Conservation (phyloP, 2,329 filamentous ascomycete species). For the Thielaviopsis ethacetica region DNA sequence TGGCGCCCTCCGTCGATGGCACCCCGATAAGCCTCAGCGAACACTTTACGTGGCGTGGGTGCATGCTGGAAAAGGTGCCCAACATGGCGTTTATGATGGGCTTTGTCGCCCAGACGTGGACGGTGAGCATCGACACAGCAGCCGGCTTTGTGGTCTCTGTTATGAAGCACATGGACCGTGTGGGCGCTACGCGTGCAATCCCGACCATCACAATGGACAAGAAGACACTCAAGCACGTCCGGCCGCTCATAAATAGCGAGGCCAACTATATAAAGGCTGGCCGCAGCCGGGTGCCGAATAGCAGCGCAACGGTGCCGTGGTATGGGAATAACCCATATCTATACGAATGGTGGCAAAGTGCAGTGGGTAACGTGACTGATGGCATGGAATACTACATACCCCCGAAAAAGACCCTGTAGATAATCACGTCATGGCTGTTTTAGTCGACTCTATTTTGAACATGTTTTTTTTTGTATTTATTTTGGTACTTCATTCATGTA, state of each 20-base stretch:
- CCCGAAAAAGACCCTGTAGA: neutral
- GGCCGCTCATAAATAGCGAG: neutral
- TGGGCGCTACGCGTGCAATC: constrained; percentile 24
- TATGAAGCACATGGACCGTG: constrained; percentile 30
- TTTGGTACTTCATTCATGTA: neutral
- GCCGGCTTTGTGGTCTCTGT: constrained; percentile 32
- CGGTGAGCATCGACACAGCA: constrained; percentile 43
- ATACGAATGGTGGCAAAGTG: constrained; percentile 4
- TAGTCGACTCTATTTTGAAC: no score
- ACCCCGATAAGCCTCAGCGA: constrained; percentile 27
- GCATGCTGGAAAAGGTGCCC: constrained; percentile 50
- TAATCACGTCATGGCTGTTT: neutral
- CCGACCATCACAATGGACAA: constrained; percentile 22
- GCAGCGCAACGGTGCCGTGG: constrained; percentile 21
- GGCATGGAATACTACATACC: constrained; percentile 4
- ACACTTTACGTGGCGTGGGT: constrained; percentile 45
- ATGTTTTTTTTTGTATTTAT: neutral
- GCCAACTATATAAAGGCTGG: constrained; percentile 21
- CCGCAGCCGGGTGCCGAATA: constrained; percentile 21
- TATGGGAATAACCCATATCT: constrained; percentile 17
- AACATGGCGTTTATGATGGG: constrained; percentile 46
- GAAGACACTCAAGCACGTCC: neutral
- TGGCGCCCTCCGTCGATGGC: constrained; percentile 37
- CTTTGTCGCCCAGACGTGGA: constrained; percentile 52
- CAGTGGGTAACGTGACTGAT: neutral